Evolutionary conservation across 208 protist species (phyloP).

Genomic region (Polymyxa betae): DNA sequence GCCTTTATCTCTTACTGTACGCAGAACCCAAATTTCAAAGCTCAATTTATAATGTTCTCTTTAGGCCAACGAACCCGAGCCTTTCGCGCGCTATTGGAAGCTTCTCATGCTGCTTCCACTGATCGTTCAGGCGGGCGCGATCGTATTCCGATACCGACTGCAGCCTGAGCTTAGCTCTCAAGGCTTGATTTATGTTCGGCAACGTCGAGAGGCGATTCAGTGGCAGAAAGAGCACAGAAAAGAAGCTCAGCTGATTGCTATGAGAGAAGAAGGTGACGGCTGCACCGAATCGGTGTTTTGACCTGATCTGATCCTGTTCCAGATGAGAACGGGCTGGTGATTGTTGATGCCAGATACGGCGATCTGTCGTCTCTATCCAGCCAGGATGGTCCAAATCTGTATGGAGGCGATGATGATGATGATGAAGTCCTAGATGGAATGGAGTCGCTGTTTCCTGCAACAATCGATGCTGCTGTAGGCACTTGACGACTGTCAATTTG

Average conservation of each 20-base stretch:
- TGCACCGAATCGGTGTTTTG: neutral
- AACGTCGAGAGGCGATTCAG: neutral
- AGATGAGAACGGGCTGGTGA: constrained; percentile 11
- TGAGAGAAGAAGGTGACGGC: neutral
- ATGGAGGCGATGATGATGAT: neutral
- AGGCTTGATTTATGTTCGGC: neutral
- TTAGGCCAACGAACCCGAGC: neutral
- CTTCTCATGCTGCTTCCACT: neutral
- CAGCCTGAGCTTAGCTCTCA: neutral
- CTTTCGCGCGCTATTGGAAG: neutral
- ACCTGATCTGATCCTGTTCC: neutral
- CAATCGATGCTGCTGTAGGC: constrained; percentile 13
- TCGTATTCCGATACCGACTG: neutral
- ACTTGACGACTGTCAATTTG: neutral
- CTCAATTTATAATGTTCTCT: neutral
- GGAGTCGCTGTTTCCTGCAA: neutral
- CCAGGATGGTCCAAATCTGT: neutral
- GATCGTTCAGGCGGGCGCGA: neutral
- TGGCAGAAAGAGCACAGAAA: neutral
- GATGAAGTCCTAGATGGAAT: neutral
- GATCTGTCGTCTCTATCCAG: neutral
- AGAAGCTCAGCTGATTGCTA: neutral
- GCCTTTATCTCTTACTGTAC: neutral
- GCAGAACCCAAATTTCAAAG: neutral
- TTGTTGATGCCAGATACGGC: constrained; percentile 16